Conservation (phyloP, 805 yeast genomes). For the Pichia paraexigua region DNA sequence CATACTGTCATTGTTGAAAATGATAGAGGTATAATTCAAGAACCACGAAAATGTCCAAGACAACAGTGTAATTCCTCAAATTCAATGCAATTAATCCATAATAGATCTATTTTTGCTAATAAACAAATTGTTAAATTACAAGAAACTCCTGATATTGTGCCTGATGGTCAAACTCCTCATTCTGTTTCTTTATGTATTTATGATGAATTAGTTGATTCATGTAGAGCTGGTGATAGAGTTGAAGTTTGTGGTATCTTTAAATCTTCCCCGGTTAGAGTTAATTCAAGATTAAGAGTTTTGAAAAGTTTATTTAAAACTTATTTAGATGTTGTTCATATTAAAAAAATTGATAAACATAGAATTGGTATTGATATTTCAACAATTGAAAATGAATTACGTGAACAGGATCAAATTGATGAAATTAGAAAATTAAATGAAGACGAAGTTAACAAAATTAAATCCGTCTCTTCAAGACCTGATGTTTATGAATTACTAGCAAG, state of each 20-base stretch:
- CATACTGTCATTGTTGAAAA: conserved; percentile 88
- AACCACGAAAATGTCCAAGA: conserved; percentile 91
- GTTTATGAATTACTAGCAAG: conserved; percentile 80
- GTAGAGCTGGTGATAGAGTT: conserved; percentile 94
- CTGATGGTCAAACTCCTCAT: conserved; percentile 98
- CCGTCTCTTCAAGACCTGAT: conserved; percentile 61
- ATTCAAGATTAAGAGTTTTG: conserved; percentile 74
- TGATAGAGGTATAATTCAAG: conserved; percentile 90
- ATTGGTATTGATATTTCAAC: conserved; percentile 76
- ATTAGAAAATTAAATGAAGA: conserved; percentile 57
- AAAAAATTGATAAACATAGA: conserved; percentile 74
- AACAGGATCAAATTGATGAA: conserved; percentile 70
- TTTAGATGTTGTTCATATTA: conserved; percentile 88
- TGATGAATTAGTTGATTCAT: conserved; percentile 90
- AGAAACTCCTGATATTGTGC: conserved; percentile 76
- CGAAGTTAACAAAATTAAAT: conserved; percentile 58
- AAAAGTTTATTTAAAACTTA: conserved; percentile 86
- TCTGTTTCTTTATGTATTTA: conserved; percentile 89
- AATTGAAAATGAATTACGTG: conserved; percentile 47
- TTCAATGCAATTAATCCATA: conserved; percentile 87
- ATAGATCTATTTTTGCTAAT: conserved; percentile 88
- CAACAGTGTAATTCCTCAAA: conserved; percentile 71
- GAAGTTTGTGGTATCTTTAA: conserved; percentile 95
- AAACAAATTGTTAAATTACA: conserved; percentile 91
- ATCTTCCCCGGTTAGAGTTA: conserved; percentile 84